Evolutionary conservation across 148 eudicot genomes (phyloP).

Genomic region (Heliamphora exappendiculata): DNA sequence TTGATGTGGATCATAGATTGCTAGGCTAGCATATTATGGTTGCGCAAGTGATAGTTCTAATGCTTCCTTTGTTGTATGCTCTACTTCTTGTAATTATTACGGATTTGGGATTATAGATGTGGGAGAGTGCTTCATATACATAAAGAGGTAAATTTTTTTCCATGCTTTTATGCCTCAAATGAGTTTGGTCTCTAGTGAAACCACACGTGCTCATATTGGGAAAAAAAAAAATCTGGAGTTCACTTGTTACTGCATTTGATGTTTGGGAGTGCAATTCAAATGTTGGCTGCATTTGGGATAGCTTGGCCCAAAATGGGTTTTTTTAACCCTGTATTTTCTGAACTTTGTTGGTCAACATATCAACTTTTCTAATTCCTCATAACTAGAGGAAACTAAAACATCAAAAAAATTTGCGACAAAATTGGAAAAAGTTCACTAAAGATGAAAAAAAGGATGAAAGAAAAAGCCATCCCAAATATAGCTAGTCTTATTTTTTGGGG

Average conservation of each 20-base stretch:
- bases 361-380: no score
- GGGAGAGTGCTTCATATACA: not conserved
- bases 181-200: not conserved
- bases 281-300: no score
- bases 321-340: no score
- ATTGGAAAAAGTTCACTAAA: no score
- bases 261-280: not conserved
- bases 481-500: not conserved
- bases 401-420: no score
- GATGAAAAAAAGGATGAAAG: no score
- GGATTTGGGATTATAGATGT: not conserved
- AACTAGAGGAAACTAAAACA: no score
- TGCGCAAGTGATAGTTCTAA: not conserved
- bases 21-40: not conserved
- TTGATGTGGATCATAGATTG: slow-evolving; percentile 1
- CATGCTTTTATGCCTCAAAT: not conserved
- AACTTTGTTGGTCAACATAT: no score
- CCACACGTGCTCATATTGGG: no score
- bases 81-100: not conserved
- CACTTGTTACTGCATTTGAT: not conserved
- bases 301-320: no score
- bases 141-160: not conserved
- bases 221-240: not conserved
- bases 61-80: not conserved
- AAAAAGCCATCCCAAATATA: not conserved